Evolutionary conservation across 306 rosid species (phyloP), one percentile per base, ranked within the genome.

Genomic region (Hippophae tibetana): DNA sequence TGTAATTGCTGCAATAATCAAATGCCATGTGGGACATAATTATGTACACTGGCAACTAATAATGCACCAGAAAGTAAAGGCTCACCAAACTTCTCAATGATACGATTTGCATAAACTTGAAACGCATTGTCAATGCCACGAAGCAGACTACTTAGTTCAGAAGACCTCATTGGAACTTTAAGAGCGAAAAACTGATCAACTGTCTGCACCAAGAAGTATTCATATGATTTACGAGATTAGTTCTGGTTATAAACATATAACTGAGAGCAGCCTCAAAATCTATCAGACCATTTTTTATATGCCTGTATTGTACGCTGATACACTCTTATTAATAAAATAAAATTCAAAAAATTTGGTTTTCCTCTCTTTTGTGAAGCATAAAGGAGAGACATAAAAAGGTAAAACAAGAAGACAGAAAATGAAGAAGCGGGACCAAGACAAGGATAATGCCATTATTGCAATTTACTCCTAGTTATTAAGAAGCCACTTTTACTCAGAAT

Each of bases 91-190:
- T 81, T 81, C 61, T 78, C 82, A 74, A 80, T 83, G 66, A 80
- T 88, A 52, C 57, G 77, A 64, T 82, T 88, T 38, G 86, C 84
- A 77, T 83, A 92, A 43, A 77, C 86, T 72, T 92, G 99, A 80
- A 88, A 89, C 43, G 90, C 96, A 80, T 92, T 92, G 80, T 92
- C 99, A 5, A 92, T 79, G 60, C 99, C 99, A 38, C 99, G 95
- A 70, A 85, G 83, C 81, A 92, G 70, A 76, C 94, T 66, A 76
- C 68, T 88, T 78, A 92, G 65, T 71, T 92, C 99, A 61, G 96
- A 66, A 73, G 84, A 64, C 75, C 99, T 77, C 99, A 92, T 92
- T 51, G 99, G 99, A 72, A 92, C 99, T 76, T 92, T 89, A 50
- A 85, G 87, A 64, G 76, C 84, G 49, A 92, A 92, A 77, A 92